A percentile compares a stretch with the other conserved stretches of the same genome.
Evolutionary conservation across 768 basidiomycete genomes (phyloP).

Genomic region (Strobilomyces echinocephalus): DNA sequence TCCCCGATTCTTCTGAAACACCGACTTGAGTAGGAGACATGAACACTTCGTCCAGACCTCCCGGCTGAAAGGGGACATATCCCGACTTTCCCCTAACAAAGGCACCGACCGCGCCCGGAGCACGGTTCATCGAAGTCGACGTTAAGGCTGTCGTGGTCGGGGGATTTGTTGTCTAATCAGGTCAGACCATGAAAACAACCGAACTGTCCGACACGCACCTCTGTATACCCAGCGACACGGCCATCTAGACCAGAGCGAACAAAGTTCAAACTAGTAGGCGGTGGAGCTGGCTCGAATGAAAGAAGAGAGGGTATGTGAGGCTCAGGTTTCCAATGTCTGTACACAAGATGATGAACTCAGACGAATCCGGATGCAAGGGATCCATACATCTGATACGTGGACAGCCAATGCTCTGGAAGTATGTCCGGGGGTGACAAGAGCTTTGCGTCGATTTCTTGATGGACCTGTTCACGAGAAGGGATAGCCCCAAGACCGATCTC

Average conservation of each 20-base stretch:
- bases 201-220: slow-evolving; percentile 44
- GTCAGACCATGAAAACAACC: slow-evolving; percentile 3
- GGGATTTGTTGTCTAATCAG: slow-evolving; percentile 47
- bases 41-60: slow-evolving; percentile 73
- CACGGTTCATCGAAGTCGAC: slow-evolving; percentile 81
- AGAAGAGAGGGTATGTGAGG: slow-evolving; percentile 62
- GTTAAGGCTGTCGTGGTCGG: slow-evolving; percentile 66
- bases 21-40: slow-evolving; percentile 28
- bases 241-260: slow-evolving; percentile 77
- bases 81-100: slow-evolving; percentile 95
- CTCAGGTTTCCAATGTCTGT: slow-evolving; percentile 69
- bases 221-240: slow-evolving; percentile 72
- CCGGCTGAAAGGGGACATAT: slow-evolving; percentile 91
- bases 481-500: slow-evolving; percentile 53
- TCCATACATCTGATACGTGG: slow-evolving; percentile 78
- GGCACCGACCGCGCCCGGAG: slow-evolving; percentile 69
- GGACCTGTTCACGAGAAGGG: slow-evolving; percentile 57
- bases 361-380: slow-evolving; percentile 4
- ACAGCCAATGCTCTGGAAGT: slow-evolving; percentile 69
- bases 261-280: slow-evolving; percentile 71
- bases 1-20: slow-evolving; percentile 36
- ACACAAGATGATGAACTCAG: slow-evolving; percentile 9
- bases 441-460: slow-evolving; percentile 67
- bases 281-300: slow-evolving; percentile 59
- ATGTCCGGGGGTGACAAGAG: slow-evolving; percentile 64